Conservation (phyloP, 2,329 filamentous ascomycete species). For the Paraphaeosphaeria sporulosa region DNA sequence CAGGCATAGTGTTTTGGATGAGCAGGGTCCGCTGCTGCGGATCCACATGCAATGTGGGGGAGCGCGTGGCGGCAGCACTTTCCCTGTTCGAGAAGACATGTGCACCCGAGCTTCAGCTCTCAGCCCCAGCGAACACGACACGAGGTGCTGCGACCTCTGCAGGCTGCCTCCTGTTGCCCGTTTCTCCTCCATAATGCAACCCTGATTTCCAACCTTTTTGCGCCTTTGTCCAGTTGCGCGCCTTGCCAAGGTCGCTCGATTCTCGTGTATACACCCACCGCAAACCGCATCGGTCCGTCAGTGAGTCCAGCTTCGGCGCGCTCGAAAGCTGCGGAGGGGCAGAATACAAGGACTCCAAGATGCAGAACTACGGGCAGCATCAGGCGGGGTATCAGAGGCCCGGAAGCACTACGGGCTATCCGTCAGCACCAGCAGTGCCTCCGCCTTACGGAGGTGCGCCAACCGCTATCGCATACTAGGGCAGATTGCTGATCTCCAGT, state of each 20-base stretch:
- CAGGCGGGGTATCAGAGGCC: slow-evolving; percentile 38
- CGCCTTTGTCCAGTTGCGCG: slow-evolving; percentile 13
- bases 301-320: slow-evolving; percentile 5
- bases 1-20: slow-evolving; percentile 3
- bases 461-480: background rate
- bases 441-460: slow-evolving; percentile 41
- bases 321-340: background rate
- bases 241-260: slow-evolving; percentile 14
- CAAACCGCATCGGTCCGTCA: background rate
- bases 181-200: slow-evolving; percentile 22
- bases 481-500: slow-evolving; percentile 11
- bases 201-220: slow-evolving; percentile 13
- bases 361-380: slow-evolving; percentile 45
- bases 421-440: slow-evolving; percentile 30
- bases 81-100: slow-evolving; percentile 20
- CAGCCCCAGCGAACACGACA: slow-evolving; percentile 33
- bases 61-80: slow-evolving; percentile 30
- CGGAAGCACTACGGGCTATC: slow-evolving; percentile 40
- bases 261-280: background rate
- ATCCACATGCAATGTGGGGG: slow-evolving; percentile 2
- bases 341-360: slow-evolving; percentile 16
- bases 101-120: slow-evolving; percentile 31
- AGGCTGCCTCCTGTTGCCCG: slow-evolving; percentile 28
- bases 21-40: background rate
- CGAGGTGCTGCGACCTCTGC: slow-evolving; percentile 20